Conservation (phyloP, 345 rosid genomes). For the Toxicodendron radicans region DNA sequence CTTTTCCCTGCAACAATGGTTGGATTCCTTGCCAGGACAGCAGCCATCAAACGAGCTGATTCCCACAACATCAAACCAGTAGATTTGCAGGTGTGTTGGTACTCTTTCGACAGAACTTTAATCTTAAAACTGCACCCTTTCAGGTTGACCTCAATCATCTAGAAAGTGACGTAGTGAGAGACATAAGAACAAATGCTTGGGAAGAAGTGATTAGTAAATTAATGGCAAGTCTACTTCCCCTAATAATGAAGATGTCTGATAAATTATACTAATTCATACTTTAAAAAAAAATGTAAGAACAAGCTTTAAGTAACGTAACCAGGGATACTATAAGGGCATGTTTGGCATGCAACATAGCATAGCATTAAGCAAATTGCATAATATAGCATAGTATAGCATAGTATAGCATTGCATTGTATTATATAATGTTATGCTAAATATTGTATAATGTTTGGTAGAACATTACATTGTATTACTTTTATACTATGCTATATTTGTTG, state of each 20-base stretch:
- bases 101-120: constrained; percentile 65
- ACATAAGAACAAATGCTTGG: constrained; percentile 3
- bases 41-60: constrained; percentile 83
- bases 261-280: not conserved
- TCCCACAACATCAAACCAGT: constrained; percentile 98
- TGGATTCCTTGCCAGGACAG: constrained; percentile 70
- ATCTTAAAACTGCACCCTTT: constrained; percentile 45
- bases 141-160: constrained; percentile 56
- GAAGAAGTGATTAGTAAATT: not conserved
- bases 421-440: too few species aligned
- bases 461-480: too few species aligned
- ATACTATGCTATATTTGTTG: too few species aligned
- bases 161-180: not conserved
- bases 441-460: too few species aligned
- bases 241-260: not conserved
- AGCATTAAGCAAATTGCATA: too few species aligned
- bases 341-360: too few species aligned
- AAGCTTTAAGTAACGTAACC: not conserved
- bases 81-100: constrained; percentile 88
- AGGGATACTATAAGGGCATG: too few species aligned
- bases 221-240: not conserved
- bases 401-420: too few species aligned
- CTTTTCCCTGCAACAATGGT: constrained; percentile 62
- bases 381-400: too few species aligned
- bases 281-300: not conserved